A percentile compares a stretch with the other conserved stretches of the same genome.
phyloP scores from a whole-genome alignment of 2,329 filamentous ascomycete genomes.

The Metarhizium sp. region DNA sequence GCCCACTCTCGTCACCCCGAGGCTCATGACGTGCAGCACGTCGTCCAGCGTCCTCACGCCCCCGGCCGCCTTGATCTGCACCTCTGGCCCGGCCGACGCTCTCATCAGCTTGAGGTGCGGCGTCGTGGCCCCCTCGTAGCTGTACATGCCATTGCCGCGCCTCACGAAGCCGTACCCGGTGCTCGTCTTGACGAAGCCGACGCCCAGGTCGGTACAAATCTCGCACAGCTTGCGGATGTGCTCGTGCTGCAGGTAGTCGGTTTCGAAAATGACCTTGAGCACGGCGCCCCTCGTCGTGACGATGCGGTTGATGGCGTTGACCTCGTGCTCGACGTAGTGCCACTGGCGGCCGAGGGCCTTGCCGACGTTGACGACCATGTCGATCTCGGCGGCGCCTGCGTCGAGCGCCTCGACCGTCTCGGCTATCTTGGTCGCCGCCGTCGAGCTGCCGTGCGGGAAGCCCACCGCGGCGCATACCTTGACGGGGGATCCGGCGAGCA shows the following conservation, averaged over 20 bases:
- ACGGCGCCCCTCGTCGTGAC: no score
- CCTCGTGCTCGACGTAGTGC: conserved; percentile 45
- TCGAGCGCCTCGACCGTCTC: no score
- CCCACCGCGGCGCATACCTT: conserved; percentile 48
- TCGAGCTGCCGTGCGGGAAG: conserved; percentile 51
- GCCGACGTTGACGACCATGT: conserved; percentile 39
- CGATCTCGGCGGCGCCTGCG: no score
- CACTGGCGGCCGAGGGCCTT: conserved; percentile 47
- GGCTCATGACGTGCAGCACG: conserved; percentile 40
- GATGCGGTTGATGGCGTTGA: conserved; percentile 37
- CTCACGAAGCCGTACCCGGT: conserved; percentile 54
- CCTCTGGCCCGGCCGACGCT: conserved; percentile 25
- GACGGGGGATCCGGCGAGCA: conserved; percentile 39
- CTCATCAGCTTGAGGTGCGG: conserved; percentile 45
- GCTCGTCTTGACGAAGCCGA: conserved; percentile 50
- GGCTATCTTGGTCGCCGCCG: conserved; percentile 18
- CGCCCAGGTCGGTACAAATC: conserved; percentile 40
- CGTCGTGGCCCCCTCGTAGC: conserved; percentile 31
- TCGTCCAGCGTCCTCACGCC: conserved; percentile 48
- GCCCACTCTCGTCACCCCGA: conserved; percentile 47
- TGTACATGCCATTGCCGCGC: conserved; percentile 38
- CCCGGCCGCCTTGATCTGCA: conserved; percentile 50
- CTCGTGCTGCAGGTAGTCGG: conserved; percentile 41
- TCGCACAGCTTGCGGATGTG: conserved; percentile 37
- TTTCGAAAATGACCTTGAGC: conserved; percentile 47